These are phyloP conservation scores for Phycomyces blakesleeanus DNA, from an alignment of 192 early-diverging fungal genomes.

Conservation along the genomic window DNA sequence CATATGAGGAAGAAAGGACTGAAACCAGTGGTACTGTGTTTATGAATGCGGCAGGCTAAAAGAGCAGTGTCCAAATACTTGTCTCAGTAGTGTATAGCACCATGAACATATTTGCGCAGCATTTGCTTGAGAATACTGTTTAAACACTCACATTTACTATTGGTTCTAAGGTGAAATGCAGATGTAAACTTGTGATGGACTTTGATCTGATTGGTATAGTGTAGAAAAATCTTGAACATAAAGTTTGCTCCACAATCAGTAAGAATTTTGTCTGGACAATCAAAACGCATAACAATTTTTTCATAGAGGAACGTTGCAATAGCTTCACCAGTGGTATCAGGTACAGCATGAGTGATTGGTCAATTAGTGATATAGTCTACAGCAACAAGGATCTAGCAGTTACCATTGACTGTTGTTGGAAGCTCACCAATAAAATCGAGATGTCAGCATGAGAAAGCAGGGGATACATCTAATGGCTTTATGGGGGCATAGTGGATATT, in stretches of 20 bases:
- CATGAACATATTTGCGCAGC: slow-evolving; percentile 5
- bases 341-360: slow-evolving; percentile 21
- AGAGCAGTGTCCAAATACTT: slow-evolving; percentile 4
- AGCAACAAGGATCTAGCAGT: slow-evolving; percentile 21
- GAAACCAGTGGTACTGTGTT: slow-evolving; percentile 1
- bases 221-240: slow-evolving; percentile 5
- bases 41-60: slow-evolving; percentile 6
- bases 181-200: slow-evolving; percentile 17
- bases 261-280: slow-evolving; percentile 16
- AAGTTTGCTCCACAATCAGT: slow-evolving; percentile 27
- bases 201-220: slow-evolving; percentile 4
- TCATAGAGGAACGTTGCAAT: slow-evolving; percentile 29
- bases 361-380: slow-evolving; percentile 32
- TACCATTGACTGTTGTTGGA: not conserved
- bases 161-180: slow-evolving; percentile 17
- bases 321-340: slow-evolving; percentile 10
- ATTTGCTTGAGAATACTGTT: slow-evolving; percentile 13
- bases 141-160: slow-evolving; percentile 18
- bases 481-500: slow-evolving; percentile 6
- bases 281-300: slow-evolving; percentile 24
- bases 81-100: slow-evolving; percentile 8
- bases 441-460: slow-evolving; percentile 10
- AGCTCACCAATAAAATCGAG: slow-evolving; percentile 18
- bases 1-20: slow-evolving; percentile 7
- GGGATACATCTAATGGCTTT: slow-evolving; percentile 1